Conservation (phyloP, 2,329 filamentous ascomycete genomes). For the Periglandula ipomoeae region DNA sequence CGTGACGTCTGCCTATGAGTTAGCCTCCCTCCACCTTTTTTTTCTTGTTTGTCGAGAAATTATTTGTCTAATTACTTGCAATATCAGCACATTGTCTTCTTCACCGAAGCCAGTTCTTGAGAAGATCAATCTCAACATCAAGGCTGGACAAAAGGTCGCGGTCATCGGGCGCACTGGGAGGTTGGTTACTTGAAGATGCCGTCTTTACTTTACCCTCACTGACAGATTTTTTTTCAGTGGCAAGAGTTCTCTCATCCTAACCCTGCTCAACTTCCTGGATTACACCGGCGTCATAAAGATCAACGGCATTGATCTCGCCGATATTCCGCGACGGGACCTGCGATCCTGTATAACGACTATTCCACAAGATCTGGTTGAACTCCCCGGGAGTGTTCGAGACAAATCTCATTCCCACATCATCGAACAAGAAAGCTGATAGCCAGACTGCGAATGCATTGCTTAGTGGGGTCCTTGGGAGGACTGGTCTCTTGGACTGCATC, state of each 20-base stretch:
- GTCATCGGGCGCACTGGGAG: conserved; percentile 14
- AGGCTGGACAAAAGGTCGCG: conserved; percentile 13
- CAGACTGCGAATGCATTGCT: neutral
- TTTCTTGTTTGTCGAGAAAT: too few relatives aligned
- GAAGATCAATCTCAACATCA: neutral
- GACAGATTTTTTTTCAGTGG: too few relatives aligned
- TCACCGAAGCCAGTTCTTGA: neutral
- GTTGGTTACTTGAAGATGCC: neutral
- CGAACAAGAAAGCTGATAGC: neutral
- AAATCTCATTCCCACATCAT: neutral
- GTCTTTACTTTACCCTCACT: too few relatives aligned
- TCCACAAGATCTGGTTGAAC: conserved; percentile 18
- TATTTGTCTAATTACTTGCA: too few relatives aligned
- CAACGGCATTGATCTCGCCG: conserved; percentile 18
- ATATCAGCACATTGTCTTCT: neutral
- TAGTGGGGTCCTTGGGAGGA: conserved; percentile 5
- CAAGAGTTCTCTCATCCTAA: conserved; percentile 12
- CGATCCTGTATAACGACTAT: conserved; percentile 21
- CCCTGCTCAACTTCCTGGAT: neutral
- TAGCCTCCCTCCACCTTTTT: too few relatives aligned
- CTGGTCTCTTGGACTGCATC: conserved; percentile 8
- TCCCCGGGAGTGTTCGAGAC: conserved; percentile 10
- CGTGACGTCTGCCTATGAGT: too few relatives aligned
- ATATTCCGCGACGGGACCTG: conserved; percentile 14
- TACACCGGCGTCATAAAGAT: conserved; percentile 9